Evolutionary conservation across 1,284 basidiomycete genomes (phyloP).

Genomic region (Vanrija pseudolonga): DNA sequence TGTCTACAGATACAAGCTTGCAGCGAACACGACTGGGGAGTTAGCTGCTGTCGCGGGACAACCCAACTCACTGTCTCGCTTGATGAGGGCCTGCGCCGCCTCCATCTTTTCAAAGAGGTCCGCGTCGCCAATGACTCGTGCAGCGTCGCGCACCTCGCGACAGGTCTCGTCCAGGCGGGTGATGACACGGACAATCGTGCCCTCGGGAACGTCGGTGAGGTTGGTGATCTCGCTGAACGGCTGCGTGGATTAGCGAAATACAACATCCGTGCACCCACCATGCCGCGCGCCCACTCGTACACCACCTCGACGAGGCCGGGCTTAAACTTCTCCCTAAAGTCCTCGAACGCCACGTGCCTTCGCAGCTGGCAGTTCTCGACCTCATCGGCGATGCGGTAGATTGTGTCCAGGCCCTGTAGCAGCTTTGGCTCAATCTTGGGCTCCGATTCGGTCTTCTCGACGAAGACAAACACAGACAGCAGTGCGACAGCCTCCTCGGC

Average conservation of each 20-base stretch:
- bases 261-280: conserved; percentile 58
- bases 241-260: conserved; percentile 50
- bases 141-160: conserved; percentile 92
- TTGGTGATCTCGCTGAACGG: conserved; percentile 91
- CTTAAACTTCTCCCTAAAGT: conserved; percentile 69
- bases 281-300: conserved; percentile 98
- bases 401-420: conserved; percentile 65
- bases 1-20: conserved; percentile 72
- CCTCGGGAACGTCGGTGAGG: conserved; percentile 93
- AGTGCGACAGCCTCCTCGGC: conserved; percentile 97
- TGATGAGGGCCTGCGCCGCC: conserved; percentile 85
- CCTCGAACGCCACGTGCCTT: conserved; percentile 73
- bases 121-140: conserved; percentile 93
- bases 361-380: conserved; percentile 73
- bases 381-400: conserved; percentile 76
- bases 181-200: conserved; percentile 94
- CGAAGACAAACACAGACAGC: conserved; percentile 93
- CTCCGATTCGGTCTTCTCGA: conserved; percentile 90
- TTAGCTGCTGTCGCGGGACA: background rate
- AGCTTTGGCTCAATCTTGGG: conserved; percentile 74
- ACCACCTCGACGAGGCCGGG: conserved; percentile 92
- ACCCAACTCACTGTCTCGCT: conserved; percentile 75
- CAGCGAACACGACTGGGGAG: conserved; percentile 70
- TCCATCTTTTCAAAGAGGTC: conserved; percentile 98
- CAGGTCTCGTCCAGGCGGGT: conserved; percentile 96